Base-by-base conservation (phyloP, 345 rosid genomes). In the Citrus trifoliata region DNA sequence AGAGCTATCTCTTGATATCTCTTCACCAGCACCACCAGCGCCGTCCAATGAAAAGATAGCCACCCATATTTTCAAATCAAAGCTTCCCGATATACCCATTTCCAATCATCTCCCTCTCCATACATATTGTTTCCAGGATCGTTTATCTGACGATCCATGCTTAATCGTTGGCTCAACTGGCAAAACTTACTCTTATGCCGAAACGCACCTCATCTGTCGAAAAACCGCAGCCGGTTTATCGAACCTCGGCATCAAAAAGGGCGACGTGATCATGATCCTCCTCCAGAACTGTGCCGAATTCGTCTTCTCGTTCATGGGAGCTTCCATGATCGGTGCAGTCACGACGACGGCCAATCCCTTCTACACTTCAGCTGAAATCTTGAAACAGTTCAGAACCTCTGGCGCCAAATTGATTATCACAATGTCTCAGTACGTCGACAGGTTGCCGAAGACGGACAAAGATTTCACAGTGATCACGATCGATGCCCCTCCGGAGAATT, bases 291-390 rank as follows among this genome's bases (percentile, higher is more conserved):
- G 89, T 30, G 84, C 96, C 0, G 97, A 93, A 67, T 95, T 95
- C 70, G 96, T 91, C 40, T 89, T 93, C 88, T 71, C 94, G 30
- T 95, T 95, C 90, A 83, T 95, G 83, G 99, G 91, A 16, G 95
- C 98, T 40, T 95, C 98, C 70, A 90, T 93, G 89, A 78, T 90
- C 28, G 99, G 99, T 5, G 99, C 96, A 0, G 72, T 92, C 78
- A 78, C 93, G 71, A 95, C 99, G 5, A 85, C 95, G 0, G 97
- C 95, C 3, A 95, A 95, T 61, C 99, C 99, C 8, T 95, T 95
- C 84, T 95, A 87, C 86, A 95, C 99, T 21, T 71, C 86, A 0
- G 48, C 85, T 7, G 99, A 95, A 82, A 84, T 93, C 40, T 71
- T 83, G 86, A 95, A 95, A 80, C 99, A 95, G 59, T 71, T 88